Base-by-base conservation (phyloP, 805 yeast genomes). In the Myxozyma melibiosi region DNA sequence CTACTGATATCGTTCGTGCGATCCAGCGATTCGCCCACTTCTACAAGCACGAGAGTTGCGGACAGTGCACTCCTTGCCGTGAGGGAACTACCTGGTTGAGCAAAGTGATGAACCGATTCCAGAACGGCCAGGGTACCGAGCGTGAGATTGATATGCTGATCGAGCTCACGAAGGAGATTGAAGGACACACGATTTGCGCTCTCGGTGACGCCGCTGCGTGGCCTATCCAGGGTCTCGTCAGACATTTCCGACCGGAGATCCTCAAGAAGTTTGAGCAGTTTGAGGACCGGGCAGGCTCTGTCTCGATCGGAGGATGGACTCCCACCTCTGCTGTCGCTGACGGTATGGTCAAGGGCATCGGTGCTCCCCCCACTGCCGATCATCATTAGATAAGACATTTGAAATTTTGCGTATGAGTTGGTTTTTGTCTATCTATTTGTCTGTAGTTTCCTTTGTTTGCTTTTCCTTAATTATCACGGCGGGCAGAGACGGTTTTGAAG, bases 31-130 rank as follows among this genome's bases (percentile, higher is more conserved):
- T 89, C 68, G 74, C 92, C 42, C 84, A 87, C 42, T 89, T 89
- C 73, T 89, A 88, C 78, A 87, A 86, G 77, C 96, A 89, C 75
- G 96, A 89, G 78, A 86, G 94, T 6, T 89, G 96, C 76, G 96
- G 96, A 58, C 96, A 89, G 76, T 89, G 96, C 78, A 89, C 96
- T 3, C 96, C 96, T 57, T 89, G 96, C 76, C 84, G 96, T 72
- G 96, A 89, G 76, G 96, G 96, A 57, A 88, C 96, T 42, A 85
- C 95, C 20, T 89, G 92, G 86, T 77, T 89, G 66, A 77, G 80
- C 58, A 86, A 83, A 74, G 84, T 88, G 82, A 89, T 89, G 96
- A 86, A 85, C 70, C 81, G 96, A 70, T 81, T 89, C 72, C 81
- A 77, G 61, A 74, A 74, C 58, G 96, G 96, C 49, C 94, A 88